Conservation (phyloP, 768 basidiomycete genomes). For the Pholiota conissans region DNA sequence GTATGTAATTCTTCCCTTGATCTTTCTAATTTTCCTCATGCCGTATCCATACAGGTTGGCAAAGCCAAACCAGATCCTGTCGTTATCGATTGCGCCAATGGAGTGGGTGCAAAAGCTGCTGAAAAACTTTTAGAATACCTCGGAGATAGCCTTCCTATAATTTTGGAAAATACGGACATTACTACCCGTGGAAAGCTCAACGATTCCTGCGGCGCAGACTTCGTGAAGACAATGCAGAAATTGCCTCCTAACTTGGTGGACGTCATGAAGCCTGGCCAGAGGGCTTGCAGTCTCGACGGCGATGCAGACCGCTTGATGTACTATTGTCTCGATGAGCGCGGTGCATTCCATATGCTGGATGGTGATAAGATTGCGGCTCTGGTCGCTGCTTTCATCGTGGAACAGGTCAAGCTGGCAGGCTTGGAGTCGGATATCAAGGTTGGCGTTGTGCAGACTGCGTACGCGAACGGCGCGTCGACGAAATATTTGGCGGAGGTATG, state of each 20-base stretch:
- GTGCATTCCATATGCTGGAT: constrained; percentile 88
- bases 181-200: constrained; percentile 76
- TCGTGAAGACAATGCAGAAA: constrained; percentile 90
- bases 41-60: constrained; percentile 45
- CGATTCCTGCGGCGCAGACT: constrained; percentile 91
- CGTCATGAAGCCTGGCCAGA: constrained; percentile 65
- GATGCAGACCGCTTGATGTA: constrained; percentile 98
- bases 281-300: constrained; percentile 93
- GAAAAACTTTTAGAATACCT: constrained; percentile 60
- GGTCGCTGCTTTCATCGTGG: constrained; percentile 90
- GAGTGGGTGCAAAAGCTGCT: constrained; percentile 83
- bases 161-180: constrained; percentile 68
- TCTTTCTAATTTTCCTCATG: not conserved
- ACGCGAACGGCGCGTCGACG: constrained; percentile 97
- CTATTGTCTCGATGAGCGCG: constrained; percentile 81
- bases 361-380: constrained; percentile 98
- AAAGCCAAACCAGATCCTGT: constrained; percentile 59
- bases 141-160: constrained; percentile 57
- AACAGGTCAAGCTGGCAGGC: constrained; percentile 83
- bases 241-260: constrained; percentile 75
- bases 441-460: constrained; percentile 97
- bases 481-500: constrained; percentile 83
- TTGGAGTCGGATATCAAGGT: constrained; percentile 77
- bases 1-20: constrained; percentile 46
- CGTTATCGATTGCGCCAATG: constrained; percentile 97